Evolutionary conservation across 805 yeast species (phyloP).

Genomic region (Ogataea paraovalis): DNA sequence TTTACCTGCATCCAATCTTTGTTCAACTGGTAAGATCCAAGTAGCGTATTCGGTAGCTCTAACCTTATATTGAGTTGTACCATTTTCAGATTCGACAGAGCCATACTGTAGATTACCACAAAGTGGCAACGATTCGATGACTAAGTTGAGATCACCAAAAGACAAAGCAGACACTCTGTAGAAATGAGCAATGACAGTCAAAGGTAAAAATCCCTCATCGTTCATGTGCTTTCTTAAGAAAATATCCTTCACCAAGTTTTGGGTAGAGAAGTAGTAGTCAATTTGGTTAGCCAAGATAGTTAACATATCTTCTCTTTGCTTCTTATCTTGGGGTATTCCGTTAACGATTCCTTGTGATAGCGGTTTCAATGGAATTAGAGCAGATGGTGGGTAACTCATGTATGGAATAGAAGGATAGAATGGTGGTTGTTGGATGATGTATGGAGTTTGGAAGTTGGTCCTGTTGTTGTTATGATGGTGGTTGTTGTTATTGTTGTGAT

Average conservation of each 20-base stretch:
- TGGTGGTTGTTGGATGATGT: constrained; percentile 21
- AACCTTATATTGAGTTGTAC: constrained; percentile 41
- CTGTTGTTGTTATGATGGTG: constrained; percentile 11
- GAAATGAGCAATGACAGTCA: constrained; percentile 61
- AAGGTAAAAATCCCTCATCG: constrained; percentile 65
- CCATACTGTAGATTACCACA: constrained; percentile 44
- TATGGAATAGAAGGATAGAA: constrained; percentile 24
- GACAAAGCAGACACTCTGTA: constrained; percentile 69
- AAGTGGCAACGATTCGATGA: constrained; percentile 51
- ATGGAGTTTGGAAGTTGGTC: constrained; percentile 19
- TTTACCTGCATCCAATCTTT: constrained; percentile 43
- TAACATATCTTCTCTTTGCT: constrained; percentile 19
- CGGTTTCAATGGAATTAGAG: constrained; percentile 15
- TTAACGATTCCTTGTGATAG: constrained; percentile 16
- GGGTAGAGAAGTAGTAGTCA: constrained; percentile 86
- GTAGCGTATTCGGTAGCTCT: constrained; percentile 58
- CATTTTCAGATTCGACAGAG: constrained; percentile 36
- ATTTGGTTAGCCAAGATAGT: constrained; percentile 50
- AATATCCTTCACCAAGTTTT: constrained; percentile 81
- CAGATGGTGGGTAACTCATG: constrained; percentile 17
- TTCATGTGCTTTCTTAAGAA: constrained; percentile 81
- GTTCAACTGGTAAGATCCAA: constrained; percentile 63
- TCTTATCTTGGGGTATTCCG: constrained; percentile 15
- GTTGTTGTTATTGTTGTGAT: constrained; percentile 13
- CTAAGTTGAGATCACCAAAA: constrained; percentile 47